A percentile compares a stretch with the other conserved stretches of the same genome.
Evolutionary conservation across 2,329 filamentous ascomycete species (phyloP).

Genomic region (Alternaria triticina): DNA sequence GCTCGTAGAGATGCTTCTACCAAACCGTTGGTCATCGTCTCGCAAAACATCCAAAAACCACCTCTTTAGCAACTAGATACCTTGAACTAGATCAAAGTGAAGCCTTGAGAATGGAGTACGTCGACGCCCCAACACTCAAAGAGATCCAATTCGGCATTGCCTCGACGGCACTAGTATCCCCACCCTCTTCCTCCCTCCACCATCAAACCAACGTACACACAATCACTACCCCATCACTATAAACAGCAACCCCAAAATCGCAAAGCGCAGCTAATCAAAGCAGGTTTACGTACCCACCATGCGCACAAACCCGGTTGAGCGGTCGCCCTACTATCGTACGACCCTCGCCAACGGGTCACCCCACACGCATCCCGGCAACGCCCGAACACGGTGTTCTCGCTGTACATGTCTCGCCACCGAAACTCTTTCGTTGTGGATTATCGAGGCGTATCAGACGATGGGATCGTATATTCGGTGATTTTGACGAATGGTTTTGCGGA

Average conservation of each 20-base stretch:
- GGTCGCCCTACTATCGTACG: conserved; percentile 10
- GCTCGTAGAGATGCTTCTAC: too few species aligned
- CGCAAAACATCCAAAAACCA: neutral
- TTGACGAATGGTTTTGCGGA: neutral
- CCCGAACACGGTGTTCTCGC: neutral
- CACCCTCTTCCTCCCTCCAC: neutral
- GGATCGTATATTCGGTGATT: neutral
- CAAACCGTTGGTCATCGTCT: too few species aligned
- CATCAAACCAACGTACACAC: neutral
- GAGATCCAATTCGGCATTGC: neutral
- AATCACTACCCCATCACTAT: neutral
- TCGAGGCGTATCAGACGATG: neutral
- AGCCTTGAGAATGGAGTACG: neutral
- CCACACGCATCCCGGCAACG: conserved; percentile 6
- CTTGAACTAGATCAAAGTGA: rapidly evolving
- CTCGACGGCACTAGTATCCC: neutral
- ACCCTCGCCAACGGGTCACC: conserved; percentile 3
- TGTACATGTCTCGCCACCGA: conserved; percentile 6
- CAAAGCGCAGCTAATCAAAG: neutral
- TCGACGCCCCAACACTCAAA: neutral
- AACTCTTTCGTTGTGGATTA: neutral
- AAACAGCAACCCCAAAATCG: neutral
- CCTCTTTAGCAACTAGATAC: neutral
- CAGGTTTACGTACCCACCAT: neutral
- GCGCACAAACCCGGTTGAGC: neutral